Evolutionary conservation across 441 rosid species (phyloP), one percentile per base, ranked within the genome.

Genomic region (Raphanus hybrid): DNA sequence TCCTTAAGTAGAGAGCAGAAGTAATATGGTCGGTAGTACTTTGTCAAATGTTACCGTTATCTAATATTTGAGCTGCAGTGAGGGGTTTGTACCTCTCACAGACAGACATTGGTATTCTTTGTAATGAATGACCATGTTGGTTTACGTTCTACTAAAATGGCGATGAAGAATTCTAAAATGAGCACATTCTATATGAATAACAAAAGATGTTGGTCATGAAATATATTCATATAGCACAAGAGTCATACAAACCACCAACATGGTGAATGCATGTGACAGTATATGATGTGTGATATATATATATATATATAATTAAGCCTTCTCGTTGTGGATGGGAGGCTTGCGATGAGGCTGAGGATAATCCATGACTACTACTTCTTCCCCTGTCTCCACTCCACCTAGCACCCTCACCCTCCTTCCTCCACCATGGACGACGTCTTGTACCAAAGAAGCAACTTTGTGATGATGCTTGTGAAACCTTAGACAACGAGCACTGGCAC

Each of bases 241-340:
- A 37, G 71, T 74, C 78, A 69, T 69, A 79, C 34, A 29, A 35
- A 74, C 75, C 82, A 79, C 60, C 73, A 59, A 70, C 16, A 79
- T 70, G 76, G 76, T 75, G 79, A 64, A 70, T 79, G 82, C 78
- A 79, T 69, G 69, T 35, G 52, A 71, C 50, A 65, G 52, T 62
- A 54, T 70, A 39, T 43, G 52, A 43, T 43, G 52, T 43, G 14
- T 43, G 52, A 43, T 43, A 43, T 43, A 43, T 43, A 68, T 72
- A 16, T 72, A 16, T 82, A 43, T 43, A 43, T 43, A 43, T 43
- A 68, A 74, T 54, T 82, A 90, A 60, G 84, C 73, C 72, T 88
- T 89, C 75, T 86, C 87, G 69, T 94, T 94, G 80, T 94, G 98
- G 81, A 92, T 92, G 55, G 97, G 97, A 60, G 98, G 98, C 62